These are phyloP conservation scores for Jaltomata sinuosa DNA, from an alignment of 257 asterid species.

Conservation along the genomic window DNA sequence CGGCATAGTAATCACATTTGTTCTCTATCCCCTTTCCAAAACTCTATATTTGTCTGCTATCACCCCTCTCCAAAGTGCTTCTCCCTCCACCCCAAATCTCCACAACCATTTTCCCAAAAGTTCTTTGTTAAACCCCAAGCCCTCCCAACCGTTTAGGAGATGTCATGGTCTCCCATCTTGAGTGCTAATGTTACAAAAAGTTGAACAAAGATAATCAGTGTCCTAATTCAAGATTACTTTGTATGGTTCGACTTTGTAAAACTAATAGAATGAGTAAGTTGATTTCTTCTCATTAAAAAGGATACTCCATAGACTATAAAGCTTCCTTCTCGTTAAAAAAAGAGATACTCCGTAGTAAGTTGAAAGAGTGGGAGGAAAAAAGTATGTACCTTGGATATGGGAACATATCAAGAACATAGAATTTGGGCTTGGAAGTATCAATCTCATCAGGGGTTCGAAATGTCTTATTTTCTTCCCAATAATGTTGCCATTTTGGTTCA, in stretches of 20 bases:
- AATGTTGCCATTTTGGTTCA: conserved; percentile 89
- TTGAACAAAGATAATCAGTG: neutral
- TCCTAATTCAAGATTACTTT: neutral
- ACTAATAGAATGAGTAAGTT: neutral
- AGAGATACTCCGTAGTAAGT: neutral
- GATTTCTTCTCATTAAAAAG: neutral
- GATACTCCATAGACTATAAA: neutral
- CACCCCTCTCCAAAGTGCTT: too few species aligned
- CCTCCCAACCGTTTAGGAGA: too few species aligned
- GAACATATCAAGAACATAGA: conserved; percentile 97
- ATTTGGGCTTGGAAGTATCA: conserved; percentile 88
- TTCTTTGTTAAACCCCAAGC: too few species aligned
- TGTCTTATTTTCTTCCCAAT: conserved; percentile 79
- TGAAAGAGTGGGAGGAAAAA: neutral
- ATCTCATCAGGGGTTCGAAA: conserved; percentile 84
- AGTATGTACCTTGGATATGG: conserved; percentile 86
- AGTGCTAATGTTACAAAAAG: neutral
- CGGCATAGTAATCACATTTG: too few species aligned
- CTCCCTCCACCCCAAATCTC: too few species aligned
- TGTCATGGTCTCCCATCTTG: too few species aligned
- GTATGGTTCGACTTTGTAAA: neutral
- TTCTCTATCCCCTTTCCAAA: too few species aligned
- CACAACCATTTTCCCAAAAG: too few species aligned
- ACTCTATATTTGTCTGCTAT: too few species aligned
- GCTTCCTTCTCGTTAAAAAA: neutral